phyloP scores from a whole-genome alignment of 805 yeast genomes.

The Jamesozyma jinghongensis region DNA sequence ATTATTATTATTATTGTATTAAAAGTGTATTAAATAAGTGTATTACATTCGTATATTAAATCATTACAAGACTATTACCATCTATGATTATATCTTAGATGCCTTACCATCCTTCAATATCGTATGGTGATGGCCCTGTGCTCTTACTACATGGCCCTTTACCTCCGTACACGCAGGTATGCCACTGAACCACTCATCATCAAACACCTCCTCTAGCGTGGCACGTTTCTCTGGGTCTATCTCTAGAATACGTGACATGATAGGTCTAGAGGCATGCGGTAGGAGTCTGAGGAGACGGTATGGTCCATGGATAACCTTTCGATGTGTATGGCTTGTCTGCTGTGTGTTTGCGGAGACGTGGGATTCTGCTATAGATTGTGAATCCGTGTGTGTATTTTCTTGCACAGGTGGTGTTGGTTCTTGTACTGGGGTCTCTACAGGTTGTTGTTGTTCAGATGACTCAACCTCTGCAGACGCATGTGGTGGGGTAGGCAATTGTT shows the following conservation, averaged over 20 bases:
- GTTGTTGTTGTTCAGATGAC: background rate
- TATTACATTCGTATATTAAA: too few relatives aligned
- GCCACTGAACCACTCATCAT: conserved; percentile 62
- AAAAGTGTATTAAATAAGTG: too few relatives aligned
- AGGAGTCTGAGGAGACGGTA: conserved; percentile 69
- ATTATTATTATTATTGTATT: too few relatives aligned
- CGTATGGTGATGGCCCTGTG: conserved; percentile 45
- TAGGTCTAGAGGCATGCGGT: conserved; percentile 78
- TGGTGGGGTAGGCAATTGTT: conserved; percentile 1
- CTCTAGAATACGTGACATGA: conserved; percentile 55
- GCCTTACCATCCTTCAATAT: conserved; percentile 39
- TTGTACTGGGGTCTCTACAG: background rate
- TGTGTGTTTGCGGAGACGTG: conserved; percentile 7
- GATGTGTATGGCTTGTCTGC: conserved; percentile 23
- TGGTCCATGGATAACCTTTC: conserved; percentile 67
- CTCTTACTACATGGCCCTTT: conserved; percentile 34
- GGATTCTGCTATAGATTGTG: conserved; percentile 8
- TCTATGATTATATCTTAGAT: conserved; percentile 28
- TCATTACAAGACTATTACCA: too few relatives aligned
- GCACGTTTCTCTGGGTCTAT: conserved; percentile 57
- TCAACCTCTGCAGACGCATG: background rate
- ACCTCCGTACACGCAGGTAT: conserved; percentile 54
- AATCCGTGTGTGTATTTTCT: conserved; percentile 4
- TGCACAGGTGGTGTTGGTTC: background rate
- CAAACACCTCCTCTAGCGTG: conserved; percentile 52